Conservation (phyloP, 768 basidiomycete genomes). For the Agrocybe chaxingu region DNA sequence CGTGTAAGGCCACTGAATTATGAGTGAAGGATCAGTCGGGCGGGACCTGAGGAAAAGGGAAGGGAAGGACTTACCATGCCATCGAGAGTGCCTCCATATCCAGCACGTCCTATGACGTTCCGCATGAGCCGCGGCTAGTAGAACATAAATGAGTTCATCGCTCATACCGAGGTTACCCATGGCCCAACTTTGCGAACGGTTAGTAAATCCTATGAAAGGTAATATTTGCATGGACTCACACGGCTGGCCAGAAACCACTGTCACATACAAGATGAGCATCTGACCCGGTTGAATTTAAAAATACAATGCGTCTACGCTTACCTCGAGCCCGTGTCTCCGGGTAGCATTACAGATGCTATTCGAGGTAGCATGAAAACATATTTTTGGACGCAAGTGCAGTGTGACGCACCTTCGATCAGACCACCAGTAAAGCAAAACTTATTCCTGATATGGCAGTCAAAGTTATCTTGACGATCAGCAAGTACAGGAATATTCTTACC, state of each 20-base stretch:
- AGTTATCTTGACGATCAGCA: not conserved
- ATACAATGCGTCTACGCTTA: conserved; percentile 5
- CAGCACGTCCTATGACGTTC: conserved; percentile 50
- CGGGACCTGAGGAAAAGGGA: not conserved
- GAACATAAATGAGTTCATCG: not conserved
- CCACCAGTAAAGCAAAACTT: conserved; percentile 74
- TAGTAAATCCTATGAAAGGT: not conserved
- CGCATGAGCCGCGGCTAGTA: conserved; percentile 7
- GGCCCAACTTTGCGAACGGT: conserved; percentile 28
- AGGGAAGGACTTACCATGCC: conserved; percentile 47
- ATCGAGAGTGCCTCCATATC: conserved; percentile 67
- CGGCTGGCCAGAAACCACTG: conserved; percentile 39
- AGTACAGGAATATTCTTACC: conserved; percentile 11
- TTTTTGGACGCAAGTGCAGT: not conserved
- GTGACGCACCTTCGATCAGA: conserved; percentile 38
- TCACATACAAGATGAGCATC: not conserved
- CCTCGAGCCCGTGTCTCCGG: conserved; percentile 28
- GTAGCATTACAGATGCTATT: conserved; percentile 29
- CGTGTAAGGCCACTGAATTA: conserved; percentile 60
- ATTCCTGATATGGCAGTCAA: conserved; percentile 19
- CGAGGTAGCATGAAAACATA: not conserved
- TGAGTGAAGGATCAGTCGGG: not conserved
- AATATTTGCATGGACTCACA: conserved; percentile 26
- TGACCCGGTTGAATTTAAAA: not conserved
- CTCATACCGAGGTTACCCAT: conserved; percentile 49